Percentiles rank a stretch among this genome's conserved stretches.
These are phyloP conservation scores for Teunomyces aglyptinius DNA, from an alignment of 805 yeast genomes.

Conservation along the genomic window DNA sequence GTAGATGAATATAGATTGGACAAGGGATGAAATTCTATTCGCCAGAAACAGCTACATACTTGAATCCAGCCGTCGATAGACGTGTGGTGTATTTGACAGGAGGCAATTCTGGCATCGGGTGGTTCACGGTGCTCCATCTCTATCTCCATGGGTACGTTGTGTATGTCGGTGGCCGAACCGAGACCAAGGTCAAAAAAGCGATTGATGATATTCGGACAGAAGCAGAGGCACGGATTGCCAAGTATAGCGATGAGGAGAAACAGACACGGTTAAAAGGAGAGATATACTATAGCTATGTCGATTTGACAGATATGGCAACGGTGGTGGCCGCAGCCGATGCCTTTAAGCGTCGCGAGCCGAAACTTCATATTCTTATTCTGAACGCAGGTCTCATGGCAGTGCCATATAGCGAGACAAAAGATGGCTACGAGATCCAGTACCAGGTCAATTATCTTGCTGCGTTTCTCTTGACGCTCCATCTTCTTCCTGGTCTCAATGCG, in stretches of 20 bases:
- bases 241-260: neutral
- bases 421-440: slow-evolving; percentile 39
- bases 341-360: slow-evolving; percentile 22
- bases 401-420: slow-evolving; percentile 35
- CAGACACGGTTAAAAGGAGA: slow-evolving; percentile 42
- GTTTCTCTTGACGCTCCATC: slow-evolving; percentile 29
- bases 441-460: slow-evolving; percentile 40
- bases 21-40: slow-evolving; percentile 17
- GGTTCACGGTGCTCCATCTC: slow-evolving; percentile 37
- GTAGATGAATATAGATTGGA: neutral
- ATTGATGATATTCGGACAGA: slow-evolving; percentile 32
- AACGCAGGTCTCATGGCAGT: slow-evolving; percentile 44
- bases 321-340: slow-evolving; percentile 26
- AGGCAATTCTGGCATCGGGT: slow-evolving; percentile 42
- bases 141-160: slow-evolving; percentile 40
- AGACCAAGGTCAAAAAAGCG: slow-evolving; percentile 29
- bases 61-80: slow-evolving; percentile 23
- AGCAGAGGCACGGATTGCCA: slow-evolving; percentile 22
- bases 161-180: slow-evolving; percentile 37
- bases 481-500: slow-evolving; percentile 25
- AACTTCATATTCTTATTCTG: slow-evolving; percentile 33
- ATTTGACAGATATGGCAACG: slow-evolving; percentile 42
- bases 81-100: slow-evolving; percentile 39
- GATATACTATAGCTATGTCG: slow-evolving; percentile 52
- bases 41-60: slow-evolving; percentile 29